A percentile compares a stretch with the other conserved stretches of the same genome.
Conservation (phyloP, 176 grass and related monocot genomes). For the Oryza nivara region DNA sequence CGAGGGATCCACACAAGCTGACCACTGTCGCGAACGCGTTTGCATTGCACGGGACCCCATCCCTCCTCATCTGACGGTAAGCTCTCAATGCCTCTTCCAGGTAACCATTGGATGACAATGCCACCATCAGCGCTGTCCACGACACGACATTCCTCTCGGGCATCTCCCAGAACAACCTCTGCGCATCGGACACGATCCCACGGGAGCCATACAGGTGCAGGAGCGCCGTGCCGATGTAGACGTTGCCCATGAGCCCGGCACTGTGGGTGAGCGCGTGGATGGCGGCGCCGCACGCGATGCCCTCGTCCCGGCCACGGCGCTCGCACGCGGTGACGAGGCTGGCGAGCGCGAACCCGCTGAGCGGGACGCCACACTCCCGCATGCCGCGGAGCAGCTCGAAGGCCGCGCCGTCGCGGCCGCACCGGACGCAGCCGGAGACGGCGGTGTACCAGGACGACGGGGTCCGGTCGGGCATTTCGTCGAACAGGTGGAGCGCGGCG, state of each 20-base stretch:
- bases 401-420: constrained; percentile 28
- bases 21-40: constrained; percentile 62
- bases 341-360: constrained; percentile 66
- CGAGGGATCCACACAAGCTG: constrained; percentile 54
- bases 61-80: constrained; percentile 64
- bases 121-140: constrained; percentile 73
- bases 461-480: constrained; percentile 59
- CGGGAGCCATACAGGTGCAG: constrained; percentile 70
- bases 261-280: constrained; percentile 61
- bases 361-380: constrained; percentile 48
- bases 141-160: constrained; percentile 65
- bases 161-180: constrained; percentile 65
- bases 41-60: constrained; percentile 61
- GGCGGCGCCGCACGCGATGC: constrained; percentile 20
- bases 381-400: constrained; percentile 44
- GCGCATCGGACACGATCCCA: constrained; percentile 39
- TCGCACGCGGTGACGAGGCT: constrained; percentile 60
- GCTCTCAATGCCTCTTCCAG: constrained; percentile 44
- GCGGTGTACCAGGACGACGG: constrained; percentile 69
- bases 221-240: constrained; percentile 70
- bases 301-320: constrained; percentile 35
- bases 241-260: constrained; percentile 60
- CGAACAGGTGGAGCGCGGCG: constrained; percentile 64
- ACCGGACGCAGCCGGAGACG: constrained; percentile 60
- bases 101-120: constrained; percentile 55